These are phyloP conservation scores for Fraxinus xanthoxyloides DNA, from an alignment of 305 asterid genomes.

Conservation along the genomic window DNA sequence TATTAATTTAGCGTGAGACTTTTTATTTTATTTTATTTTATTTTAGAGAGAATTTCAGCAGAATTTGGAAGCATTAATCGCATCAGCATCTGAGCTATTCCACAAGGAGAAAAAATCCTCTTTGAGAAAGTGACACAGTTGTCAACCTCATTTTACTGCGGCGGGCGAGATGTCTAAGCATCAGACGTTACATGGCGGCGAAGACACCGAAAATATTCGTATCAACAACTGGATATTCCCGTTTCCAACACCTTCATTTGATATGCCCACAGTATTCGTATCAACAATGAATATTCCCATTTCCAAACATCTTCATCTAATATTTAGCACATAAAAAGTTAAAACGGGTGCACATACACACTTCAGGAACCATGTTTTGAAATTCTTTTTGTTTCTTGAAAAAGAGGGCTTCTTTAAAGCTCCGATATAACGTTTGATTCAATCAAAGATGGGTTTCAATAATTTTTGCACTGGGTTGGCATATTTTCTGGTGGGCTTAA, in stretches of 20 bases:
- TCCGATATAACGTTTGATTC: neutral
- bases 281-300: neutral
- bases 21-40: no score
- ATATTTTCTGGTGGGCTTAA: slow-evolving; percentile 22
- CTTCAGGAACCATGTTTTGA: neutral
- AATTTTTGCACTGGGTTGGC: neutral
- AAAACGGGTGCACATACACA: neutral
- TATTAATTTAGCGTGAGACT: no score
- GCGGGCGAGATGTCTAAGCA: neutral
- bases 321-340: neutral
- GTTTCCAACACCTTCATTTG: neutral
- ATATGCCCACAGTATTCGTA: neutral
- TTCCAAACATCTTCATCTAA: neutral
- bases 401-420: neutral
- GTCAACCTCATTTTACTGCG: neutral
- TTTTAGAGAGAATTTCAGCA: no score
- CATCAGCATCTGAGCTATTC: no score
- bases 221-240: neutral
- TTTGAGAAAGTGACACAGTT: no score
- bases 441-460: slow-evolving; percentile 23
- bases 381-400: neutral
- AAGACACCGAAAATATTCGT: neutral
- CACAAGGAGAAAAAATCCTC: no score
- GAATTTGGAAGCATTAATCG: no score
- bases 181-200: neutral